Percentiles rank a stretch among this genome's conserved stretches.
These are phyloP conservation scores for Sporisorium reilianum DNA, from an alignment of 1,284 basidiomycete genomes.

Conservation along the genomic window DNA sequence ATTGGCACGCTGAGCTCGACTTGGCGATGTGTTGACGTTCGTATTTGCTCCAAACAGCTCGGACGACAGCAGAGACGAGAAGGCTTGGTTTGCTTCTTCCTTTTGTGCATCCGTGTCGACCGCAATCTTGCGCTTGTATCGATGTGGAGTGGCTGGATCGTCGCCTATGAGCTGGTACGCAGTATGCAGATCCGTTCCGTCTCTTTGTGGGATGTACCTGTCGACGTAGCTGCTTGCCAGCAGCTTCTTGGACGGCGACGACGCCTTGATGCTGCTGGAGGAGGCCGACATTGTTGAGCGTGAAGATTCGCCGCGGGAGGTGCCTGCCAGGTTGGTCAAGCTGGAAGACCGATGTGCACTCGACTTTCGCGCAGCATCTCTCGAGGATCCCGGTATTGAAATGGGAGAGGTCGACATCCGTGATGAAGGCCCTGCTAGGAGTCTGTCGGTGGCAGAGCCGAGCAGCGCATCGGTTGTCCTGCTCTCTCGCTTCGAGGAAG, in stretches of 20 bases:
- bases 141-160: constrained; percentile 59
- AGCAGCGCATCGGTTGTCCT: constrained; percentile 32
- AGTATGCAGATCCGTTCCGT: constrained; percentile 72
- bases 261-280: constrained; percentile 30
- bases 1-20: constrained; percentile 28
- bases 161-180: constrained; percentile 72
- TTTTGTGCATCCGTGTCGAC: constrained; percentile 64
- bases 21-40: constrained; percentile 26
- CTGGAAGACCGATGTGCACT: constrained; percentile 50
- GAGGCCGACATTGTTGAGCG: constrained; percentile 28
- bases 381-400: constrained; percentile 34
- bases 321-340: constrained; percentile 29
- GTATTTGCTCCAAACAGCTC: constrained; percentile 72
- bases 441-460: constrained; percentile 32
- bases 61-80: constrained; percentile 72
- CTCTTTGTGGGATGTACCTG: constrained; percentile 73
- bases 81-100: constrained; percentile 72
- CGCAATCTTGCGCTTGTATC: constrained; percentile 59
- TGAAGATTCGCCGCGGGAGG: constrained; percentile 33
- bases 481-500: constrained; percentile 33
- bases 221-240: constrained; percentile 40
- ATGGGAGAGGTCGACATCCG: constrained; percentile 23
- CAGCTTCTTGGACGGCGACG: constrained; percentile 35
- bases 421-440: constrained; percentile 26
- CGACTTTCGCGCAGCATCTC: constrained; percentile 21